These are phyloP conservation scores for Picochlorum sp. DNA, from an alignment of 139 green algal species.

Conservation along the genomic window DNA sequence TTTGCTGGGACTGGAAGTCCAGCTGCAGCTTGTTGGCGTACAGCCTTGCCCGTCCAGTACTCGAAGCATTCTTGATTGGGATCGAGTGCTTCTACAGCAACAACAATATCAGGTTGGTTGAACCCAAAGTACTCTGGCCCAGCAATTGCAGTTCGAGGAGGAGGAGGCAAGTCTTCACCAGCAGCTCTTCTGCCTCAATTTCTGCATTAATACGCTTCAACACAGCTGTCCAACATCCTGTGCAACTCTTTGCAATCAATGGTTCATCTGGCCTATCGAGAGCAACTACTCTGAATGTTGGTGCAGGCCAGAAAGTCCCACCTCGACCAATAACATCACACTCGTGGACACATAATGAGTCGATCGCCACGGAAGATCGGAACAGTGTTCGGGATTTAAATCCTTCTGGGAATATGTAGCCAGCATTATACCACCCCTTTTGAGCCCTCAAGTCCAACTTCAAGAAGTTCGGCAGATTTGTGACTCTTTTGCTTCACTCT, in stretches of 20 bases:
- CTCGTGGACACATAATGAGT: conserved; percentile 65
- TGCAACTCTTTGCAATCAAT: conserved; percentile 71
- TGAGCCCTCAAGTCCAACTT: conserved; percentile 30
- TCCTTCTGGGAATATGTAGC: conserved; percentile 90
- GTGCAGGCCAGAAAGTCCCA: conserved; percentile 61
- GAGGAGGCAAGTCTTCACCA: conserved; percentile 74
- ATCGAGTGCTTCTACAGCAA: conserved; percentile 74
- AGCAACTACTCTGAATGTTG: conserved; percentile 67
- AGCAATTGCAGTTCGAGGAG: conserved; percentile 85
- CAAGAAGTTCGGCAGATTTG: conserved; percentile 55
- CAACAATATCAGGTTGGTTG: conserved; percentile 64
- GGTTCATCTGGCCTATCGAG: conserved; percentile 75
- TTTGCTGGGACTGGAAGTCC: conserved; percentile 20
- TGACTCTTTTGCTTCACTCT: conserved; percentile 71
- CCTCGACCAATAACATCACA: conserved; percentile 68
- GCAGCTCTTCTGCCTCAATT: conserved; percentile 53
- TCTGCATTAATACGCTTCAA: conserved; percentile 83
- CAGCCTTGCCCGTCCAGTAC: conserved; percentile 68
- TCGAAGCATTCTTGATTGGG: conserved; percentile 42
- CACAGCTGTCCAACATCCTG: conserved; percentile 81
- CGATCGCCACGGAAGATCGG: conserved; percentile 45
- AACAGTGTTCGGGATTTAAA: conserved; percentile 72
- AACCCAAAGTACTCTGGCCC: conserved; percentile 94
- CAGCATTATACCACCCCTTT: conserved; percentile 69
- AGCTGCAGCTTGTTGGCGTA: conserved; percentile 36